Base-by-base conservation (phyloP, 176 grass and related monocot genomes). In the Alopecurus myosuroides region DNA sequence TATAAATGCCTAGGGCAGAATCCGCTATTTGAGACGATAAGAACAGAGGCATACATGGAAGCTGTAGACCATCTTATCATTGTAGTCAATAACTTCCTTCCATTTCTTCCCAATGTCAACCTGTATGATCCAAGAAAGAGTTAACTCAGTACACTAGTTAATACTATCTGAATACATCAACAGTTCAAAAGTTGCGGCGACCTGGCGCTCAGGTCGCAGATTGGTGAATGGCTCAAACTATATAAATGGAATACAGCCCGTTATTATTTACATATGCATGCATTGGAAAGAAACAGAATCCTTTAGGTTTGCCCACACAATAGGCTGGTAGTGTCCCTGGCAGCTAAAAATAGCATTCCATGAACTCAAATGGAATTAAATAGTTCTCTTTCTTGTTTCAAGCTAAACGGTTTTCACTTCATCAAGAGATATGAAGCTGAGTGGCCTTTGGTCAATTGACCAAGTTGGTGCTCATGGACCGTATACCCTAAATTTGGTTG, bases 61-160 rank as follows among this genome's bases (percentile, higher is more conserved):
- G 77, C 81, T 99, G 90, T 99, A 96, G 69, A 84, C 79, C 79
- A 99, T 94, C 86, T 99, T 99, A 68, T 99, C 94, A 85, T 94
- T 92, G 81, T 45, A 94, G 84, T 99, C 89, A 22, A 99, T 67
- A 20, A 99, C 78, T 68, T 99, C 97, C 86, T 99, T 99, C 97
- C 97, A 99, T 94, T 99, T 99, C 86, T 89, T 96, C 28, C 97
- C 97, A 91, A 99, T 94, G 79, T 92, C 95, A 15, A 85, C 94
- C 97, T 99, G 88, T 9, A 85, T n/a, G 70, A 76, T 7, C 72
- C 74, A 83, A 18, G 37, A 57, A 74, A 22, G 12, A 15, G 18
- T 6, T 2, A 63, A 34, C 70, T 37, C 36, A 37, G 10, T 46
- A 42, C 13, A 71, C 4, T 20, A 35, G 9, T 22, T 13, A 79